Evolutionary conservation across 1,284 basidiomycete species (phyloP).

Genomic region (Malassezia arunalokei): DNA sequence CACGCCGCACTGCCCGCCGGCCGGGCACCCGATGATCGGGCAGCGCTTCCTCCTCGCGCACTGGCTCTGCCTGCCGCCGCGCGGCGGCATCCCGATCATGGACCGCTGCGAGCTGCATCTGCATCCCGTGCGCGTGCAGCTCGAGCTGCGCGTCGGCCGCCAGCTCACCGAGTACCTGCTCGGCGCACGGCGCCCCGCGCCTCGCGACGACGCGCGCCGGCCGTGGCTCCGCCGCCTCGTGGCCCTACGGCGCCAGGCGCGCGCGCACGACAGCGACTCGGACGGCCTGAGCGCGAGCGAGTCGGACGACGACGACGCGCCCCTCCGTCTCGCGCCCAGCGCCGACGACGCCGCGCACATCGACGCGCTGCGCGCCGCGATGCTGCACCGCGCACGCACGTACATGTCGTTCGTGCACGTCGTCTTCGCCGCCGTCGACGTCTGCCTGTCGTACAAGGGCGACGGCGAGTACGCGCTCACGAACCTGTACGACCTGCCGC

Average conservation of each 20-base stretch:
- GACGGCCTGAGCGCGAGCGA: neutral
- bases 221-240: slow-evolving; percentile 3
- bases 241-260: neutral
- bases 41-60: slow-evolving; percentile 31
- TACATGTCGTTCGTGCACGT: slow-evolving; percentile 66
- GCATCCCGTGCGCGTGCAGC: slow-evolving; percentile 61
- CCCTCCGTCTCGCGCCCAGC: neutral
- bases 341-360: neutral
- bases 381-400: slow-evolving; percentile 48
- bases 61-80: slow-evolving; percentile 51
- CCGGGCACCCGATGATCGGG: slow-evolving; percentile 31
- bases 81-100: slow-evolving; percentile 85
- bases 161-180: slow-evolving; percentile 82
- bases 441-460: slow-evolving; percentile 49
- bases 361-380: slow-evolving; percentile 30
- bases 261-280: neutral
- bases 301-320: neutral
- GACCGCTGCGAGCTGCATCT: slow-evolving; percentile 68
- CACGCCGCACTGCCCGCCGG: slow-evolving; percentile 51
- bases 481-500: slow-evolving; percentile 52
- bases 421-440: slow-evolving; percentile 58
- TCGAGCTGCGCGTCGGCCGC: slow-evolving; percentile 68
- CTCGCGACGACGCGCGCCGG: slow-evolving; percentile 21
- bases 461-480: slow-evolving; percentile 50
- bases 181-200: slow-evolving; percentile 37